phyloP scores from a whole-genome alignment of 108 stramenopile genomes.

The Fragilaria crotonensis region DNA sequence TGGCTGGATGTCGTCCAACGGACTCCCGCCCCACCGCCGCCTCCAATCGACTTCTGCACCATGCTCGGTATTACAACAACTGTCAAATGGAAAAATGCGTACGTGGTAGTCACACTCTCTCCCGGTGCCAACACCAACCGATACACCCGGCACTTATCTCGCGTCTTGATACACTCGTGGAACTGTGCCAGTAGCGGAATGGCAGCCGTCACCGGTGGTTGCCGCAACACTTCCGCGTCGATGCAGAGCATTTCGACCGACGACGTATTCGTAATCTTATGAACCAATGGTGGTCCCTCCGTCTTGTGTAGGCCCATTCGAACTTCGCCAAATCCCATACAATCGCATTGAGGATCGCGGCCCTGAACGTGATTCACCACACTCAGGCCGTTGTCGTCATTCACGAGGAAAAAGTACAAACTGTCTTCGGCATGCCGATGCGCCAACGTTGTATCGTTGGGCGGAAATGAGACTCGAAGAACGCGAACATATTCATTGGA shows the following conservation, averaged over 20 bases:
- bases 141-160: conserved; percentile 56
- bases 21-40: conserved; percentile 8
- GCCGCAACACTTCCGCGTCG: conserved; percentile 51
- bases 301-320: conserved; percentile 27
- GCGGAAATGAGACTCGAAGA: conserved; percentile 41
- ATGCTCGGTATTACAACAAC: conserved; percentile 30
- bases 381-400: conserved; percentile 43
- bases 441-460: conserved; percentile 44
- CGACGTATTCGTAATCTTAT: conserved; percentile 52
- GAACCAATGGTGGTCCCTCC: conserved; percentile 52
- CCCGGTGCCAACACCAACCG: conserved; percentile 43
- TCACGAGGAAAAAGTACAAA: conserved; percentile 55
- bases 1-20: conserved; percentile 16
- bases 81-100: conserved; percentile 63
- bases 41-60: conserved; percentile 20
- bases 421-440: conserved; percentile 65
- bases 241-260: conserved; percentile 45
- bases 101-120: conserved; percentile 35
- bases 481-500: conserved; percentile 58
- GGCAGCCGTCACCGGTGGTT: conserved; percentile 41
- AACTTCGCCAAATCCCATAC: conserved; percentile 66
- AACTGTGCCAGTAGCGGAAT: conserved; percentile 36
- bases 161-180: conserved; percentile 42
- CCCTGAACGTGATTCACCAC: conserved; percentile 64
- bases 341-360: conserved; percentile 35